These are phyloP conservation scores for Neurospora sp. DNA, from an alignment of 495 filamentous ascomycete species.

Conservation along the genomic window DNA sequence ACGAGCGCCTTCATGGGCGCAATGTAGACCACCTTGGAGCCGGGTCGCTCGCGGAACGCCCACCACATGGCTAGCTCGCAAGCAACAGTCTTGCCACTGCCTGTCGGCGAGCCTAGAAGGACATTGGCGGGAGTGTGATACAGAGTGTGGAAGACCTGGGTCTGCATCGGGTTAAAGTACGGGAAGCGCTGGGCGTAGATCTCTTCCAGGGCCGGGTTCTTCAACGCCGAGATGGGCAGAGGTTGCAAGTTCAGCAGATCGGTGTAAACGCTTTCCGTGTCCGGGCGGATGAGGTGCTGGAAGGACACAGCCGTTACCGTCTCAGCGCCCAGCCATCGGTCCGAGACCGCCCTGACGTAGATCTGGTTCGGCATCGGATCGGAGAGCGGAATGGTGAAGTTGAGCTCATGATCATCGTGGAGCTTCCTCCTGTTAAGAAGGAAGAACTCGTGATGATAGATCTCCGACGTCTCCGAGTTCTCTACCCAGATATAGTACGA, in stretches of 20 bases:
- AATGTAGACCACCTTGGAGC: constrained; percentile 97
- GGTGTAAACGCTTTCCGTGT: constrained; percentile 95
- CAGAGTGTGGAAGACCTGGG: constrained; percentile 91
- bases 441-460: constrained; percentile 97
- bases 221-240: constrained; percentile 75
- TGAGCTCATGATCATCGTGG: constrained; percentile 88
- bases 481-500: constrained; percentile 99
- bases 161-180: constrained; percentile 99
- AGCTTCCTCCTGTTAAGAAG: constrained; percentile 82
- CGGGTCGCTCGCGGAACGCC: constrained; percentile 92
- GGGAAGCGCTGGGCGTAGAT: constrained; percentile 82
- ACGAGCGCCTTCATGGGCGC: constrained; percentile 99
- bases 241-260: constrained; percentile 89
- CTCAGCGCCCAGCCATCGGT: constrained; percentile 96
- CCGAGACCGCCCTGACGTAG: constrained; percentile 86
- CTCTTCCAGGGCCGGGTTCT: constrained; percentile 78
- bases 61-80: constrained; percentile 99
- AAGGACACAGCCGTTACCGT: constrained; percentile 92
- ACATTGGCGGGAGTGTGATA: constrained; percentile 90
- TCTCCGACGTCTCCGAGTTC: constrained; percentile 94
- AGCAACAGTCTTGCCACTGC: constrained; percentile 93
- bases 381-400: constrained; percentile 91
- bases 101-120: constrained; percentile 91
- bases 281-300: constrained; percentile 92
- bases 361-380: constrained; percentile 92